These are phyloP conservation scores for Gautieria morchelliformis DNA, from an alignment of 768 basidiomycete genomes.

Conservation along the genomic window DNA sequence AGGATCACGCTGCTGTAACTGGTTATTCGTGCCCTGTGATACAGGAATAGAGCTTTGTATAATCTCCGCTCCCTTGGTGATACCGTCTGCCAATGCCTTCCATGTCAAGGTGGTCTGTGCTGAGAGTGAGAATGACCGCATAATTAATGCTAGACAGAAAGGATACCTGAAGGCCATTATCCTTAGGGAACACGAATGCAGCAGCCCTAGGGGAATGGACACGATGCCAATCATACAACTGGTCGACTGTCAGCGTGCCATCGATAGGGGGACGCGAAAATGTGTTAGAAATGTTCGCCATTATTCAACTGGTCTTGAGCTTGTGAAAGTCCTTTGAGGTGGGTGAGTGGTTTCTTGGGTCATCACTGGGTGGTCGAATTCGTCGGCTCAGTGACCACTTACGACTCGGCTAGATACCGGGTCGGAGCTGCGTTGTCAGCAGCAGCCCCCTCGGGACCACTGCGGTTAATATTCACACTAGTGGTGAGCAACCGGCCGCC, in stretches of 20 bases:
- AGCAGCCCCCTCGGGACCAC: no score
- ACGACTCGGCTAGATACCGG: no score
- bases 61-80: background rate
- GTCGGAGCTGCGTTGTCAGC: no score
- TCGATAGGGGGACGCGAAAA: constrained; percentile 2
- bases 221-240: constrained; percentile 4
- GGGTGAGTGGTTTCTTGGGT: no score
- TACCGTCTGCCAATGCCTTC: background rate
- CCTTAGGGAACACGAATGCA: background rate
- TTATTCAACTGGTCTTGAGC: background rate
- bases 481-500: no score
- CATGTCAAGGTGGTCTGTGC: background rate
- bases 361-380: no score
- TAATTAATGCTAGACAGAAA: background rate
- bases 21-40: background rate
- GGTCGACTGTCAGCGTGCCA: background rate
- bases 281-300: background rate
- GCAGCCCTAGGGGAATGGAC: background rate
- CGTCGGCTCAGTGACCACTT: no score
- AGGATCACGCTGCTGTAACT: background rate
- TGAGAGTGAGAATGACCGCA: background rate
- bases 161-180: background rate
- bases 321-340: no score
- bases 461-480: no score
- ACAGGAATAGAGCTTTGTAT: background rate